phyloP scores from a whole-genome alignment of 441 rosid genomes.

The Eruca vesicaria region DNA sequence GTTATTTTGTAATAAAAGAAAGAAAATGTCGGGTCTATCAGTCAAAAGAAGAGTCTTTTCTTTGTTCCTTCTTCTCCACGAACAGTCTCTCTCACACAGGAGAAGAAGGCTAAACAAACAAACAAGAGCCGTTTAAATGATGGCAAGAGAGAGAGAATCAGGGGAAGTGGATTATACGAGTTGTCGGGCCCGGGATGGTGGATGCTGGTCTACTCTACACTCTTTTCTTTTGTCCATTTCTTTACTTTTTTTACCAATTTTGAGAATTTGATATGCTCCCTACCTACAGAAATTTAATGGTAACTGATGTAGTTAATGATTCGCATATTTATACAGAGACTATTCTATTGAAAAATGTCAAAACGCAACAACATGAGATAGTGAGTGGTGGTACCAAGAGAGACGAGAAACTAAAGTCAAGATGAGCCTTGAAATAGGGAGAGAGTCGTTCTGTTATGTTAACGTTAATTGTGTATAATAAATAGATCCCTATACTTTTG shows the following conservation, averaged over 20 bases:
- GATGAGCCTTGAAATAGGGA: slow-evolving; percentile 13
- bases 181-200: slow-evolving; percentile 38
- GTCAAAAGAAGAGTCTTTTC: slow-evolving; percentile 15
- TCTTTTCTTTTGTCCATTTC: not conserved
- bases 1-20: not conserved
- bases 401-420: not conserved
- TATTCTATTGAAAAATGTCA: slow-evolving; percentile 3
- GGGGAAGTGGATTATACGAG: slow-evolving; percentile 44
- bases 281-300: slow-evolving; percentile 1
- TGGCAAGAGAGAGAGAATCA: slow-evolving; percentile 32
- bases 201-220: slow-evolving; percentile 23
- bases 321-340: not conserved
- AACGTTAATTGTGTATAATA: slow-evolving; percentile 5
- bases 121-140: not conserved
- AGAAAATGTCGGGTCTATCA: slow-evolving; percentile 34
- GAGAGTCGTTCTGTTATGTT: slow-evolving; percentile 1
- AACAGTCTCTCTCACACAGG: slow-evolving; percentile 33
- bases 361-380: slow-evolving; percentile 25
- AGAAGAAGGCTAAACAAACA: not conserved
- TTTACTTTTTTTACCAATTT: slow-evolving; percentile 1
- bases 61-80: slow-evolving; percentile 11
- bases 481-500: slow-evolving; percentile 13
- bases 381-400: slow-evolving; percentile 9
- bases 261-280: not conserved
- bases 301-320: not conserved